phyloP scores from a whole-genome alignment of 371 early-diverging fungal genomes.

The Mucor plumbeus region DNA sequence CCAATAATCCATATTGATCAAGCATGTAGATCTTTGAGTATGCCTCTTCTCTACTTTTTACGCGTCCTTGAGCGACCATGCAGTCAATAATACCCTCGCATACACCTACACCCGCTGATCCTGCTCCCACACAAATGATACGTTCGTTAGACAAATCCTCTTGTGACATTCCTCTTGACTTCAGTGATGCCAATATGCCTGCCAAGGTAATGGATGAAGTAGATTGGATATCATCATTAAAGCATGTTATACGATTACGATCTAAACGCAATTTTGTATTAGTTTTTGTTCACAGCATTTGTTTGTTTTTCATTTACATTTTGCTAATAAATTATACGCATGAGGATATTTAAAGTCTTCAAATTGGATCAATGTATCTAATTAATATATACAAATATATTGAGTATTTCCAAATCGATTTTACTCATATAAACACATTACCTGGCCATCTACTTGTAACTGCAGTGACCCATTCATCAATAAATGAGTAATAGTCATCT shows the following conservation, averaged over 20 bases:
- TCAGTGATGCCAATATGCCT: conserved; percentile 66
- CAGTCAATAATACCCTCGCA: conserved; percentile 68
- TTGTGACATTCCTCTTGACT: conserved; percentile 52
- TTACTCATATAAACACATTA: conserved; percentile 29
- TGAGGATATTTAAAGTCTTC: conserved; percentile 62
- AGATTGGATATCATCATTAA: conserved; percentile 73
- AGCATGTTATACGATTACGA: conserved; percentile 60
- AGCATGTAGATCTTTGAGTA: conserved; percentile 61
- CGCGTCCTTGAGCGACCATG: conserved; percentile 62
- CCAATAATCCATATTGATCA: conserved; percentile 58
- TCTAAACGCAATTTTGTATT: conserved; percentile 29
- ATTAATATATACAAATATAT: background rate
- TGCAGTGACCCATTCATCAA: conserved; percentile 72
- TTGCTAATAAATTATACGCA: conserved; percentile 64
- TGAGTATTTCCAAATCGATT: background rate
- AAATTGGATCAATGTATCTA: conserved; percentile 58
- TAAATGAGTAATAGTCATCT: conserved; percentile 64
- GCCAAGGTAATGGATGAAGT: conserved; percentile 69
- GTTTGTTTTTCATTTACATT: conserved; percentile 38
- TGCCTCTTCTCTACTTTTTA: conserved; percentile 61
- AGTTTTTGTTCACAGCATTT: background rate
- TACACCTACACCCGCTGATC: conserved; percentile 72
- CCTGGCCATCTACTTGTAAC: conserved; percentile 64
- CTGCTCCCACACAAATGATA: conserved; percentile 70
- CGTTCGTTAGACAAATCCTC: conserved; percentile 49